phyloP scores from a whole-genome alignment of 805 yeast species.

The Isabelozyma heimii region DNA sequence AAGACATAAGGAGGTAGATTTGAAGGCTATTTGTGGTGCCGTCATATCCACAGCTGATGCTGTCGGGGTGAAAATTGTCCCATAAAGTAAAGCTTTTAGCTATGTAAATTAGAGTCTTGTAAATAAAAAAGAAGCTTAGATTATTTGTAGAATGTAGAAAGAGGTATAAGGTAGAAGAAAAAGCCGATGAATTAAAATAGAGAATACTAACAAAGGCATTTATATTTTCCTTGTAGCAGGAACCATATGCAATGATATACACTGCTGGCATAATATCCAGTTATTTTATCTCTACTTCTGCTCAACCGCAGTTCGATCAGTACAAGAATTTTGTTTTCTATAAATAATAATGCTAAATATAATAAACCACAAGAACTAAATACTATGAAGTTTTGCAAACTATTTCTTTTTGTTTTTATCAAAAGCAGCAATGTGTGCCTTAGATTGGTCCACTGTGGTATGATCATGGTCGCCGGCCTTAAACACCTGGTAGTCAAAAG shows the following conservation, averaged over 20 bases:
- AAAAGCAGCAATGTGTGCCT: constrained; percentile 91
- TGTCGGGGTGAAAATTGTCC: constrained; percentile 80
- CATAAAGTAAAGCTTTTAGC: constrained; percentile 31
- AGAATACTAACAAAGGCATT: no score
- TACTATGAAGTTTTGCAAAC: not conserved
- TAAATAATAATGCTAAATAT: no score
- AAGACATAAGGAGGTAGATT: constrained; percentile 64
- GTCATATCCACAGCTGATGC: constrained; percentile 86
- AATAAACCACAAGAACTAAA: not conserved
- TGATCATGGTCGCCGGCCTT: constrained; percentile 68
- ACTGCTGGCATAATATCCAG: no score
- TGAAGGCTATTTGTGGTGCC: constrained; percentile 77
- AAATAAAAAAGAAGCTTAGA: not conserved
- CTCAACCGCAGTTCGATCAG: no score
- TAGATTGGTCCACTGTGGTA: constrained; percentile 86
- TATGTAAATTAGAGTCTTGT: not conserved
- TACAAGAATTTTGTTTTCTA: no score
- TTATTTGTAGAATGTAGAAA: no score
- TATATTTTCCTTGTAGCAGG: no score
- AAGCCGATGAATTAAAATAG: no score
- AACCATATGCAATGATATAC: no score
- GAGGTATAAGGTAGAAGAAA: not conserved
- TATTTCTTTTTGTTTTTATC: constrained; percentile 75
- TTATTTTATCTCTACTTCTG: no score
- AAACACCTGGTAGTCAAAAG: constrained; percentile 33